Evolutionary conservation across 805 yeast species (phyloP), one percentile per base, ranked within the genome.

Genomic region (Wickerhamiella lipophila): DNA sequence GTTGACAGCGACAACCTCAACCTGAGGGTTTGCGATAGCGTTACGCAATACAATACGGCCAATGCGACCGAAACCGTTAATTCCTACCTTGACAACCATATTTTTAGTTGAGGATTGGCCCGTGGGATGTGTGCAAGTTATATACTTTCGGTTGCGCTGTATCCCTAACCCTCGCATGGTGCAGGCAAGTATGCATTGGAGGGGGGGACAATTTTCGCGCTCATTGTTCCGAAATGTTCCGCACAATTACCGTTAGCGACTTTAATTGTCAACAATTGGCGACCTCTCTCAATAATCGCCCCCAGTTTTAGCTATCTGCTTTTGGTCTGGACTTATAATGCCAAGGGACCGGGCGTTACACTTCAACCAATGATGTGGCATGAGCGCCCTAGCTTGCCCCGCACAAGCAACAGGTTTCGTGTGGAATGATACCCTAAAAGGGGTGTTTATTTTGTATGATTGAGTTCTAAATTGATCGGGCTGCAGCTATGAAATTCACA

Each of bases 61-160:
- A 64, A 84, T 84, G 72, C 95, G 81, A 64, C 95, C 95, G 81
- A 84, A 84, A 62, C 95, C 95, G 79, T 84, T 84, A 68, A 84
- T 85, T 72, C 94, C 95, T 68, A 84, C 76, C 62, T 76, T 79
- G 38, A 32, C 38, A 53, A 63, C 66, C 68, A 63, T 65, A 55
- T 38, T 48, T 13, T 12, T 8, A 19, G 26, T n/a, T 9, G 36
- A 23, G n/a, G 3, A 18, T 13, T 8, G 16, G 5, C 16, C 9
- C 19, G 21, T 7, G 48, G 36, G 42, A 16, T 3, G 21, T 23
- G 12, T 25, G 18, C 21, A 18, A 27, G 26, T 29, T 45, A 45
- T 36, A 45, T 36, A 35, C 30, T 40, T 40, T 15, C 19, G 43
- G 35, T 45, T 12, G 48, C 36, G 27, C 36, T 22, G 19, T 27